Evolutionary conservation across 2,329 filamentous ascomycete species (phyloP).

Genomic region (Fusarium tanahbumbuense): DNA sequence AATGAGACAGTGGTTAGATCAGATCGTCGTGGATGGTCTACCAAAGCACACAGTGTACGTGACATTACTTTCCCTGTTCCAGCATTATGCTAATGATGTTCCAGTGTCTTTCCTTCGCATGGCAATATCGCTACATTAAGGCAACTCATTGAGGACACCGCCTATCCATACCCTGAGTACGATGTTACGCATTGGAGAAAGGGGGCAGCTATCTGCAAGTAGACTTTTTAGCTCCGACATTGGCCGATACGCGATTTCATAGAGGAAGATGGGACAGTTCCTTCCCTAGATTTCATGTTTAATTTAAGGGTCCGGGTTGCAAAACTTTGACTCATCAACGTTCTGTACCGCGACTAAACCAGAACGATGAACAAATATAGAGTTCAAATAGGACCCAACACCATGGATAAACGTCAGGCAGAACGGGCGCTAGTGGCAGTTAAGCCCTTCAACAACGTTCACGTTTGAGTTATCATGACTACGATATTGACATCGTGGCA

Average conservation of each 20-base stretch:
- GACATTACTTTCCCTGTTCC: fast-evolving
- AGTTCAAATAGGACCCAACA: background rate
- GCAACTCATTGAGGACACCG: background rate
- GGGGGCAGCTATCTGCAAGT: background rate
- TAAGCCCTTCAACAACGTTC: background rate
- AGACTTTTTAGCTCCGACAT: background rate
- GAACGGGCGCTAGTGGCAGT: background rate
- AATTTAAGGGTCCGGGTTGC: background rate
- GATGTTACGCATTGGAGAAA: background rate
- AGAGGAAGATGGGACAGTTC: background rate
- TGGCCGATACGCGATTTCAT: background rate
- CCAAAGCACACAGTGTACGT: background rate
- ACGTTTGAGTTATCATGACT: background rate
- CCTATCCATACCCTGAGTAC: background rate
- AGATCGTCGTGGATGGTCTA: background rate
- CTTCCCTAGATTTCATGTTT: background rate
- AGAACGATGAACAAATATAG: background rate
- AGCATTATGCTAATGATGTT: fast-evolving
- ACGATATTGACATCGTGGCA: background rate
- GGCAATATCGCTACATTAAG: background rate
- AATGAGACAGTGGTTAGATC: conserved; percentile 6
- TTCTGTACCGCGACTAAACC: background rate
- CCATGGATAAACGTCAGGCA: background rate
- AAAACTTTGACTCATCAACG: background rate
- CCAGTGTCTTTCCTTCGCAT: background rate